phyloP scores from a whole-genome alignment of 805 yeast genomes.

The Ogataea wickerhamii region DNA sequence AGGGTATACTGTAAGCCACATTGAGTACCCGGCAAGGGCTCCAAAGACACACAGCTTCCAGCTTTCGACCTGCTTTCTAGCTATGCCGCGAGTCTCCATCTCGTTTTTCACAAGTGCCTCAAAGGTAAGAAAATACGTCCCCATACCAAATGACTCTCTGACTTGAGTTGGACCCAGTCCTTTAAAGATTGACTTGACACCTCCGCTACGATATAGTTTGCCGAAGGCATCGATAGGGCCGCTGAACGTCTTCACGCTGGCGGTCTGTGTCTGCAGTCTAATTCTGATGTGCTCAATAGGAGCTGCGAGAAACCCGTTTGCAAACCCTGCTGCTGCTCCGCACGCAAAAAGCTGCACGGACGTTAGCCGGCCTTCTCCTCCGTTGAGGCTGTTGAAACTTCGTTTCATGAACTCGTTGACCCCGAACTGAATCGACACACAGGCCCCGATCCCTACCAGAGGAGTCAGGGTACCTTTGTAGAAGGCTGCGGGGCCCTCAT shows the following conservation, averaged over 20 bases:
- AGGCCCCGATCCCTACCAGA: slow-evolving; percentile 92
- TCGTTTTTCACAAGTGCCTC: slow-evolving; percentile 81
- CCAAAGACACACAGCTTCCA: slow-evolving; percentile 86
- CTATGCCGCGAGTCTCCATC: slow-evolving; percentile 40
- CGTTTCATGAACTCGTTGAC: slow-evolving; percentile 94
- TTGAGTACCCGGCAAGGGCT: slow-evolving; percentile 83
- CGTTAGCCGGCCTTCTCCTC: slow-evolving; percentile 43
- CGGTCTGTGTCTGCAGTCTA: slow-evolving; percentile 83
- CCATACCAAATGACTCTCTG: slow-evolving; percentile 87
- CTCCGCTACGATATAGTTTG: slow-evolving; percentile 52
- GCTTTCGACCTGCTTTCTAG: slow-evolving; percentile 77
- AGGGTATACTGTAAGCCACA: slow-evolving; percentile 87
- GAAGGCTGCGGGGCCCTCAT: slow-evolving; percentile 84
- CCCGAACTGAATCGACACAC: slow-evolving; percentile 94
- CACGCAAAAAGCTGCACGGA: slow-evolving; percentile 69
- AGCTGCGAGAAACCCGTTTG: slow-evolving; percentile 82
- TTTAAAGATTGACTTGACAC: slow-evolving; percentile 55
- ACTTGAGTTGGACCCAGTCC: slow-evolving; percentile 80
- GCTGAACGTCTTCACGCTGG: slow-evolving; percentile 43
- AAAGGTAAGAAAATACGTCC: slow-evolving; percentile 82
- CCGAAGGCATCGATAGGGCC: slow-evolving; percentile 76
- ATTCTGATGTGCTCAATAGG: slow-evolving; percentile 97
- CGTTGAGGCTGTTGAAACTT: slow-evolving; percentile 47
- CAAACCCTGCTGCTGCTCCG: slow-evolving; percentile 91
- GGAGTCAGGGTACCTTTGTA: slow-evolving; percentile 96